Percentiles rank a stretch among this genome's conserved stretches.
Evolutionary conservation across 345 rosid species (phyloP).

Genomic region (Boechera divaricarpa): DNA sequence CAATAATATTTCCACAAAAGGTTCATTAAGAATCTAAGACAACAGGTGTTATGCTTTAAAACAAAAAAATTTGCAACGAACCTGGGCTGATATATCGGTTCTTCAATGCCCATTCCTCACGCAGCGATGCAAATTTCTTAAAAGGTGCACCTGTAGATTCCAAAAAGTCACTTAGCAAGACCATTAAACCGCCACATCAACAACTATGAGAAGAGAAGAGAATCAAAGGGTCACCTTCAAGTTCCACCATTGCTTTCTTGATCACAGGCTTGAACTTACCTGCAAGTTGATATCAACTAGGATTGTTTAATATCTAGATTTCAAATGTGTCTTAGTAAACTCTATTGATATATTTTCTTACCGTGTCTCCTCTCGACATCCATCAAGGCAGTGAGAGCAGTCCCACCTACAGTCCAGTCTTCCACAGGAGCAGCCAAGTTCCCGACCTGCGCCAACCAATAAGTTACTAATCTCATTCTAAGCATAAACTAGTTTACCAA

Average conservation of each 20-base stretch:
- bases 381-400: constrained; percentile 94
- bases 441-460: constrained; percentile 66
- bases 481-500: constrained; percentile 1
- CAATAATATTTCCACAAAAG: constrained; percentile 11
- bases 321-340: background rate
- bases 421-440: constrained; percentile 87
- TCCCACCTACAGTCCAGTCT: constrained; percentile 96
- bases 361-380: constrained; percentile 99
- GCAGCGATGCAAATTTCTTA: constrained; percentile 74
- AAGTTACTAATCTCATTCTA: constrained; percentile 23
- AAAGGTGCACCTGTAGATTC: constrained; percentile 80
- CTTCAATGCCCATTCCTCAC: constrained; percentile 86
- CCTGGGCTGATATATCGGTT: constrained; percentile 95
- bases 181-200: background rate
- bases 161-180: background rate
- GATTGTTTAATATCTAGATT: background rate
- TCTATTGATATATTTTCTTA: constrained; percentile 18
- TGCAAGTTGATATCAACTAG: constrained; percentile 39
- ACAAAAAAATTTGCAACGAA: constrained; percentile 37
- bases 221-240: constrained; percentile 67
- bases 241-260: constrained; percentile 99
- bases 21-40: background rate
- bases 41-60: background rate
- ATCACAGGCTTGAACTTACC: constrained; percentile 99
- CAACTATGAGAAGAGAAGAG: background rate